These are phyloP conservation scores for Patellifolia procumbens DNA, from an alignment of 179 eudicot species.

Conservation along the genomic window DNA sequence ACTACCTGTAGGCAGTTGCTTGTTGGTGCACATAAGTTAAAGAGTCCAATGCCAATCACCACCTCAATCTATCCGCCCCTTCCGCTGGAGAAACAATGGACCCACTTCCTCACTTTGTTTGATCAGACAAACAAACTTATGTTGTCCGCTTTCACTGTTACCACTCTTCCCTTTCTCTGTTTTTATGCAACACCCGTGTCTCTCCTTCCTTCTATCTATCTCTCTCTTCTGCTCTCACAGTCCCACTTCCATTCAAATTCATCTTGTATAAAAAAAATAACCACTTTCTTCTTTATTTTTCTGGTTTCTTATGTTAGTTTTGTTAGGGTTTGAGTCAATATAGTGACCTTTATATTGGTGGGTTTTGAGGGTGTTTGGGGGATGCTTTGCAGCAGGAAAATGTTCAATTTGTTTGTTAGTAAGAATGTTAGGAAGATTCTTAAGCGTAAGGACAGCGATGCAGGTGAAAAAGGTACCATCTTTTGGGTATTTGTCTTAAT, in stretches of 20 bases:
- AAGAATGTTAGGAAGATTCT: constrained; percentile 82
- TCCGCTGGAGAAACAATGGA: background rate
- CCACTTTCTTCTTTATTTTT: background rate
- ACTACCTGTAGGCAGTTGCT: too few relatives aligned
- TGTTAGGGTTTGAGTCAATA: constrained; percentile 10
- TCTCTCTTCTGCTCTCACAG: too few relatives aligned
- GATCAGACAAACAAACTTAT: constrained; percentile 5
- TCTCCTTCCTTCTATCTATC: background rate
- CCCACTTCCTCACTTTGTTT: constrained; percentile 4
- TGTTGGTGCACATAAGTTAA: too few relatives aligned
- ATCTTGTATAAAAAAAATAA: background rate
- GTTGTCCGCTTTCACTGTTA: constrained; percentile 13
- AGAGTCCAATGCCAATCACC: background rate
- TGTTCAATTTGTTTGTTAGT: constrained; percentile 62
- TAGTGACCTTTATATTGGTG: constrained; percentile 9
- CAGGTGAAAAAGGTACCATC: constrained; percentile 72
- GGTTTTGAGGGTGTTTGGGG: constrained; percentile 18
- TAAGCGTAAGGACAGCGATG: constrained; percentile 95
- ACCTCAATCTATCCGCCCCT: constrained; percentile 18
- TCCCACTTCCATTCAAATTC: background rate
- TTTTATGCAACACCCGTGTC: constrained; percentile 16
- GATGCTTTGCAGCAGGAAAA: constrained; percentile 44
- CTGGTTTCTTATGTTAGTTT: background rate
- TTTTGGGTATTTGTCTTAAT: too few relatives aligned
- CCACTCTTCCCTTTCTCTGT: constrained; percentile 6